These are phyloP conservation scores for Petasospora fabianii DNA, from an alignment of 1,139 yeast species.

Conservation along the genomic window DNA sequence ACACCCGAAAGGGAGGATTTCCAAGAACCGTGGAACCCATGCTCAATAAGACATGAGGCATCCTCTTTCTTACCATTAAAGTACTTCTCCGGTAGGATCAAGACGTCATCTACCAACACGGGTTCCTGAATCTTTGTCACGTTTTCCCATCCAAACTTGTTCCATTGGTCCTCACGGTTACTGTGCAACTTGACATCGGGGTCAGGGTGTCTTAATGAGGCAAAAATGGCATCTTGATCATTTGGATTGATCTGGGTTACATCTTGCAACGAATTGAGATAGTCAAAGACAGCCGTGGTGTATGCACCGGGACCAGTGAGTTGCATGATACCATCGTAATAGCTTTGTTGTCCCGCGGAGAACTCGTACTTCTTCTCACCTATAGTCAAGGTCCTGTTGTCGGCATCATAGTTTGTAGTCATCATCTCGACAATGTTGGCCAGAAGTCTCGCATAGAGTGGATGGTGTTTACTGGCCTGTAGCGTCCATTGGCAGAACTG, in stretches of 20 bases:
- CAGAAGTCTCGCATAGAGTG: constrained; percentile 51
- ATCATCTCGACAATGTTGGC: constrained; percentile 50
- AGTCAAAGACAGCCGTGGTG: constrained; percentile 53
- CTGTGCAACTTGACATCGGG: constrained; percentile 11
- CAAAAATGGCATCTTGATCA: constrained; percentile 10
- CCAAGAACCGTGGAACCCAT: constrained; percentile 16
- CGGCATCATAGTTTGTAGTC: constrained; percentile 32
- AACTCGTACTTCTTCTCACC: constrained; percentile 24
- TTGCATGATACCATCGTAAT: constrained; percentile 41
- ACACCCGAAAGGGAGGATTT: too few species aligned
- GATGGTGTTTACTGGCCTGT: constrained; percentile 48
- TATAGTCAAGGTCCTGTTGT: constrained; percentile 29
- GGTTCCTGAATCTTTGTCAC: constrained; percentile 14
- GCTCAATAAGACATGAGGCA: constrained; percentile 11
- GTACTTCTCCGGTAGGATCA: constrained; percentile 16
- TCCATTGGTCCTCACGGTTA: constrained; percentile 5
- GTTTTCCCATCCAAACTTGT: constrained; percentile 20
- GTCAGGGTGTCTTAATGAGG: constrained; percentile 5
- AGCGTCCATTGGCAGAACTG: constrained; percentile 45
- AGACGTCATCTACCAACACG: constrained; percentile 13
- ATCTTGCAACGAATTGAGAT: constrained; percentile 34
- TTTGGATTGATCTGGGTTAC: constrained; percentile 32
- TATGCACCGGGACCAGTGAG: constrained; percentile 62
- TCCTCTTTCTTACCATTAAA: constrained; percentile 15
- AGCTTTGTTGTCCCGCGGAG: constrained; percentile 12